A percentile compares a stretch with the other conserved stretches of the same genome.
Conservation (phyloP, 1,284 basidiomycete species). For the Boletellus deceptivus region DNA sequence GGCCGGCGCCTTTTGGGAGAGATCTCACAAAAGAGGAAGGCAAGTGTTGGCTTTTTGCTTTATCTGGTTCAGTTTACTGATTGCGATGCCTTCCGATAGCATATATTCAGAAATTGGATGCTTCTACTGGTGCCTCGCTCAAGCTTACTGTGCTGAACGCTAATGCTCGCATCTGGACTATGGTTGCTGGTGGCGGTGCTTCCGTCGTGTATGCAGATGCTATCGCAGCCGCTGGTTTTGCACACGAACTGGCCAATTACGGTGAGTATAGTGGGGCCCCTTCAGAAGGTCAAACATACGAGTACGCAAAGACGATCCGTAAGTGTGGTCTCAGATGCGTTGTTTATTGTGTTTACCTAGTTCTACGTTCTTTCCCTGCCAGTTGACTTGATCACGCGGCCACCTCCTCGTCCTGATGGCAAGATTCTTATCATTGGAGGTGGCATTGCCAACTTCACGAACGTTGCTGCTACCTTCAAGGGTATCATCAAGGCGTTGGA, state of each 20-base stretch:
- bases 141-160: slow-evolving; percentile 97
- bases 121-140: slow-evolving; percentile 95
- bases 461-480: slow-evolving; percentile 99
- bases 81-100: slow-evolving; percentile 40
- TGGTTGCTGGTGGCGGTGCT: slow-evolving; percentile 93
- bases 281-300: slow-evolving; percentile 97
- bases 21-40: slow-evolving; percentile 95
- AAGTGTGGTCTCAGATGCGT: slow-evolving; percentile 40
- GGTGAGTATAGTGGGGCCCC: slow-evolving; percentile 99
- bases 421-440: slow-evolving; percentile 99
- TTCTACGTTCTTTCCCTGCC: slow-evolving; percentile 9
- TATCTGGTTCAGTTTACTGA: no score
- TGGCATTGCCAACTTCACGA: slow-evolving; percentile 99
- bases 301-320: slow-evolving; percentile 98
- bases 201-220: slow-evolving; percentile 92
- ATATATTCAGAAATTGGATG: slow-evolving; percentile 98
- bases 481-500: slow-evolving; percentile 98
- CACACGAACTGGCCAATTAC: slow-evolving; percentile 98
- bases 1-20: slow-evolving; percentile 97
- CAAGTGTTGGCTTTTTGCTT: neutral
- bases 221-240: slow-evolving; percentile 95
- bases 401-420: slow-evolving; percentile 78
- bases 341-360: slow-evolving; percentile 1
- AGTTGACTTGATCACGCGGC: slow-evolving; percentile 95
- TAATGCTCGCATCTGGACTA: slow-evolving; percentile 97